These are phyloP conservation scores for Monilinia fructicola DNA, from an alignment of 2,329 filamentous ascomycete species.

Conservation along the genomic window DNA sequence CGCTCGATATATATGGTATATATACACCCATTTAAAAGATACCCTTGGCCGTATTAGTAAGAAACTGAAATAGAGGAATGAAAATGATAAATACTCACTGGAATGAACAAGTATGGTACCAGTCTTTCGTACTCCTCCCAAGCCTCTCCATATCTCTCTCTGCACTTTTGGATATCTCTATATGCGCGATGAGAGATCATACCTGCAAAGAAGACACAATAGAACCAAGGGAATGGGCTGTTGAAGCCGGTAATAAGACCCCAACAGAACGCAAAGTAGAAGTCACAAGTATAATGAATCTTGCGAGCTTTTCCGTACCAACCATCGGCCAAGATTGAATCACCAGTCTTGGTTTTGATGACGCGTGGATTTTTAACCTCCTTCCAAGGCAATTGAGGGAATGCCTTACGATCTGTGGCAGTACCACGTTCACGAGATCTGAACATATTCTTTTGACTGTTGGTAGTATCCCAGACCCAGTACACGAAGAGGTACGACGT, in stretches of 20 bases:
- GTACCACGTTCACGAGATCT: constrained; percentile 75
- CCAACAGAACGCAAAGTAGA: constrained; percentile 76
- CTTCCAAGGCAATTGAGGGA: constrained; percentile 90
- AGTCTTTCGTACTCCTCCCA: constrained; percentile 78
- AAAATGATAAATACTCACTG: constrained; percentile 46
- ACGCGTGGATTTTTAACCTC: constrained; percentile 76
- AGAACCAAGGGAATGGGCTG: constrained; percentile 87
- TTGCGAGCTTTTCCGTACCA: constrained; percentile 83
- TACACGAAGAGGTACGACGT: constrained; percentile 77
- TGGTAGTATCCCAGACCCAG: constrained; percentile 89
- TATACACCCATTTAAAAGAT: constrained; percentile 10
- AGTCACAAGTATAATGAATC: constrained; percentile 78
- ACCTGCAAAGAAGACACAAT: constrained; percentile 73
- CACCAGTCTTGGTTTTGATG: constrained; percentile 70
- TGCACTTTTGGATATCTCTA: constrained; percentile 74
- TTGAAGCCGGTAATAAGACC: constrained; percentile 78
- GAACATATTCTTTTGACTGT: constrained; percentile 93
- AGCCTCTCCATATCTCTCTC: constrained; percentile 75
- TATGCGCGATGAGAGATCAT: constrained; percentile 80
- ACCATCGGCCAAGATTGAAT: constrained; percentile 77
- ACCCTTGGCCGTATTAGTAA: constrained; percentile 7
- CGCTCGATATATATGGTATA: neutral
- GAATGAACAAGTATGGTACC: constrained; percentile 84
- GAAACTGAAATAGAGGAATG: neutral
- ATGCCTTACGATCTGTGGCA: constrained; percentile 69